phyloP scores from a whole-genome alignment of 2,329 filamentous ascomycete genomes.

The Diaporthe caulivora region DNA sequence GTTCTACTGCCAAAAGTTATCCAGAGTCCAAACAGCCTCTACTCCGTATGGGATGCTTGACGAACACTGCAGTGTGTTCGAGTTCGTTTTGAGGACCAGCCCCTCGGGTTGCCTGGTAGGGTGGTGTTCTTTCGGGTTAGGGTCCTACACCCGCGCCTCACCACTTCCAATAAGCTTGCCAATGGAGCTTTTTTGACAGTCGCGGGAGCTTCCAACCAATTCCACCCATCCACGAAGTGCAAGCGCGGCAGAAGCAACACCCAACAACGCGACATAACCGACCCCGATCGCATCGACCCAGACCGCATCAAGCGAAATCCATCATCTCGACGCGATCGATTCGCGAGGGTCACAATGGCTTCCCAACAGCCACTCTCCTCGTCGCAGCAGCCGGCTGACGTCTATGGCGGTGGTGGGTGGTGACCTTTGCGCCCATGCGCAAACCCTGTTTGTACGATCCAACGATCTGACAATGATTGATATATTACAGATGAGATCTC shows the following conservation, averaged over 20 bases:
- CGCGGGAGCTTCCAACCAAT: conserved; percentile 24
- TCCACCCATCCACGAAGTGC: conserved; percentile 1
- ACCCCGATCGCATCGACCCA: background rate
- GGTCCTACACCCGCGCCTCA: conserved; percentile 4
- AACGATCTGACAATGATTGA: conserved; percentile 41
- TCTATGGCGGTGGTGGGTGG: conserved; percentile 71
- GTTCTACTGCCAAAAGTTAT: background rate
- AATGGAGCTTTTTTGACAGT: conserved; percentile 14
- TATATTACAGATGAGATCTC: conserved; percentile 86
- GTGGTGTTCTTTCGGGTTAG: background rate
- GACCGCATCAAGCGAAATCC: conserved; percentile 25
- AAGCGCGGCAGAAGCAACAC: conserved; percentile 39
- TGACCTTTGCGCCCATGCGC: conserved; percentile 40
- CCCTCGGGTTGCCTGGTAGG: background rate
- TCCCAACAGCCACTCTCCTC: conserved; percentile 66
- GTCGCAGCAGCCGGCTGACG: conserved; percentile 70
- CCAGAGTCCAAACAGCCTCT: background rate
- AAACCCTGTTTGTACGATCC: conserved; percentile 26
- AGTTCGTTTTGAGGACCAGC: background rate
- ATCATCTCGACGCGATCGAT: background rate
- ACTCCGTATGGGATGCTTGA: no score
- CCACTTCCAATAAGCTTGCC: conserved; percentile 7
- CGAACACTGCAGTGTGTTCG: no score
- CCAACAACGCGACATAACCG: conserved; percentile 6
- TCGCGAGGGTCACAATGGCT: conserved; percentile 56